A percentile compares a stretch with the other conserved stretches of the same genome.
Conservation (phyloP, 345 rosid species). For the Camelina neglecta region DNA sequence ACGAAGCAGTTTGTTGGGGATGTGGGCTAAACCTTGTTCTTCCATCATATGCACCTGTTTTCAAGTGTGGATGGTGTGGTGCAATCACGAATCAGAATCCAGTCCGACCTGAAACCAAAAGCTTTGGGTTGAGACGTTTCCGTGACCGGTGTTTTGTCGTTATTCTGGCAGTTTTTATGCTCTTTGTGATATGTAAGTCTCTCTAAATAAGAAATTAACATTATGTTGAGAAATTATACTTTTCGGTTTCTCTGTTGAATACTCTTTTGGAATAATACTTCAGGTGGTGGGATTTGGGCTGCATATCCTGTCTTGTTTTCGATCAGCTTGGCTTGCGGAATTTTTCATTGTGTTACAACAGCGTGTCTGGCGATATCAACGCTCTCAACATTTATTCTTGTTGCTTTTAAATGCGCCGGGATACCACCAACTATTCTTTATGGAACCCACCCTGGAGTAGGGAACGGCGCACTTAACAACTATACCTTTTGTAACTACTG, state of each 20-base stretch:
- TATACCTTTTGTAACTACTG: conserved; percentile 78
- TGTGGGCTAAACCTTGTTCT: conserved; percentile 83
- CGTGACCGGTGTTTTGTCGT: conserved; percentile 84
- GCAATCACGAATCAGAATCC: conserved; percentile 72
- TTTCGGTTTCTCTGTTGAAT: conserved; percentile 7
- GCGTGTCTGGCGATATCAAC: conserved; percentile 57
- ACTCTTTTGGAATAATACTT: conserved; percentile 39
- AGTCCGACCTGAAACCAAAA: conserved; percentile 54
- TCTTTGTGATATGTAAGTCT: conserved; percentile 74
- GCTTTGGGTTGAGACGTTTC: conserved; percentile 69
- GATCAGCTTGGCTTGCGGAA: conserved; percentile 57
- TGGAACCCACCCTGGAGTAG: conserved; percentile 89
- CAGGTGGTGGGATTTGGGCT: conserved; percentile 96
- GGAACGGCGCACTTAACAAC: conserved; percentile 71
- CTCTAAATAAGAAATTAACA: conserved; percentile 8
- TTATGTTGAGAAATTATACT: background rate
- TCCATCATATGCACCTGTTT: conserved; percentile 65
- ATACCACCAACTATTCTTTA: conserved; percentile 60
- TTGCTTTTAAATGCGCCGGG: conserved; percentile 80
- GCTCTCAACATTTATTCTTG: conserved; percentile 62
- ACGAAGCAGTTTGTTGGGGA: conserved; percentile 87
- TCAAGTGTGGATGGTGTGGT: conserved; percentile 98
- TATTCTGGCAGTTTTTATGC: conserved; percentile 67
- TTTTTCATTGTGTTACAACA: conserved; percentile 56
- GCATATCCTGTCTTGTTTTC: conserved; percentile 77